Base-by-base conservation (phyloP, 176 grass and related monocot species). In the Triticum dicoccoides region DNA sequence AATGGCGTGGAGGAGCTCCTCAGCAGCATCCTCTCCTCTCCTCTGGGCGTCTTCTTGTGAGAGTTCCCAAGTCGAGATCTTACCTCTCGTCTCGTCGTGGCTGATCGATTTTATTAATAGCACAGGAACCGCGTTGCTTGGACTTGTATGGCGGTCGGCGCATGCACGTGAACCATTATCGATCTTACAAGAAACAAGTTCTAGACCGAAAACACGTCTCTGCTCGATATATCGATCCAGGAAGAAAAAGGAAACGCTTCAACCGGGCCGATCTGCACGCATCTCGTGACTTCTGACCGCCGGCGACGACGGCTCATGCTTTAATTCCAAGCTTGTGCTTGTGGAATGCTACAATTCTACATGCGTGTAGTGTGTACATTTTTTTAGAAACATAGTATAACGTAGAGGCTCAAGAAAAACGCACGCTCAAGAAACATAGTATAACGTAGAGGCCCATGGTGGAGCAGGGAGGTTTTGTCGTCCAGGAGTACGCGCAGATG, bases 1-100 rank as follows among this genome's bases (percentile, higher is more conserved):
- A 88, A 89, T 52, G 93, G 61, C 75, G 81, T 89, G 30, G 93
- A 95, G 6, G 93, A 82, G 82, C 90, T 95, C 79, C 79, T 73
- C 11, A 81, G 82, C 45, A 88, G 62, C 86, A 89, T 92, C 42
- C 58, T 45, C 58, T 61, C 45, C 76, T 49, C 58, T 32, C 11
- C 62, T 81, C 29, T 49, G n/a, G 18, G 58, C 7, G 49, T 27
- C 25, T 39, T 44, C 49, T 79, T 39, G 35, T 25, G 4, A 11
- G 17, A 2, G 21, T 17, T 71, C 35, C 69, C 81, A 17, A 2
- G 49, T 76, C 61, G 61, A 62, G 85, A 87, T 87, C 76, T 84
- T 61, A n/a, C 35, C 85, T 76, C 68, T 23, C 14, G 34, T 76
- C 68, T 23, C 14, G 34, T 23, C 14, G 34, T 84, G 61, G 20